Evolutionary conservation across 1,139 yeast genomes (phyloP).

Genomic region (Candida freyschussii): DNA sequence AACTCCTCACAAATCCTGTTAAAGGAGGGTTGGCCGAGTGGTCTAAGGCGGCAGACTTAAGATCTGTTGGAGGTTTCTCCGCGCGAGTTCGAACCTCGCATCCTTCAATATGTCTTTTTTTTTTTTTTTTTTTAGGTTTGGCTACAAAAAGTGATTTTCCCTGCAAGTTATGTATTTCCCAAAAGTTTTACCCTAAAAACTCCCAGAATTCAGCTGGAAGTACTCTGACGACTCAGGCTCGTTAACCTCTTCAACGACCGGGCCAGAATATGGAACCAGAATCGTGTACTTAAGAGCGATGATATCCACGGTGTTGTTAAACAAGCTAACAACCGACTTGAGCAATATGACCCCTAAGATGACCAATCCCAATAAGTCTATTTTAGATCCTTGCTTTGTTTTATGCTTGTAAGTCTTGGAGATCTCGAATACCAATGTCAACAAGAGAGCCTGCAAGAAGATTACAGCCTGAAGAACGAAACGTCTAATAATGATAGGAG

Average conservation of each 20-base stretch:
- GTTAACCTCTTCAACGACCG: too few species aligned
- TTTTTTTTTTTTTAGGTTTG: too few species aligned
- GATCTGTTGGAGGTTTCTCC: conserved; percentile 38
- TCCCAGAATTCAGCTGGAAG: too few species aligned
- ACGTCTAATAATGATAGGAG: neutral
- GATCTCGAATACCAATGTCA: conserved; percentile 4
- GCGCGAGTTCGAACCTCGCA: conserved; percentile 82
- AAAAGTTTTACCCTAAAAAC: too few species aligned
- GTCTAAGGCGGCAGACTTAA: conserved; percentile 28
- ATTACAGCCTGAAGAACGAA: conserved; percentile 3
- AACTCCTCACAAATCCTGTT: neutral
- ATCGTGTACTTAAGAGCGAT: too few species aligned
- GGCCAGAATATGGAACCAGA: too few species aligned
- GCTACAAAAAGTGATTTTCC: too few species aligned
- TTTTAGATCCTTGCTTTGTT: conserved; percentile 3
- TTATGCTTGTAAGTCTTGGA: conserved; percentile 6
- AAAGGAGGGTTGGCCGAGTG: conserved; percentile 28
- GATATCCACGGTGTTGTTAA: conserved; percentile 4
- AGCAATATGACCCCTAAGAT: conserved; percentile 10
- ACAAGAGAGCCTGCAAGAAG: conserved; percentile 7
- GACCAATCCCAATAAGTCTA: conserved; percentile 9
- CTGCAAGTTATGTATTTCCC: too few species aligned
- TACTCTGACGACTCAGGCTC: too few species aligned
- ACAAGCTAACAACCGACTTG: conserved; percentile 7
- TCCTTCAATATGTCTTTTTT: conserved; percentile 49